phyloP scores from a whole-genome alignment of 1,139 yeast genomes.

The Zygosaccharomyces pseudobailii region DNA sequence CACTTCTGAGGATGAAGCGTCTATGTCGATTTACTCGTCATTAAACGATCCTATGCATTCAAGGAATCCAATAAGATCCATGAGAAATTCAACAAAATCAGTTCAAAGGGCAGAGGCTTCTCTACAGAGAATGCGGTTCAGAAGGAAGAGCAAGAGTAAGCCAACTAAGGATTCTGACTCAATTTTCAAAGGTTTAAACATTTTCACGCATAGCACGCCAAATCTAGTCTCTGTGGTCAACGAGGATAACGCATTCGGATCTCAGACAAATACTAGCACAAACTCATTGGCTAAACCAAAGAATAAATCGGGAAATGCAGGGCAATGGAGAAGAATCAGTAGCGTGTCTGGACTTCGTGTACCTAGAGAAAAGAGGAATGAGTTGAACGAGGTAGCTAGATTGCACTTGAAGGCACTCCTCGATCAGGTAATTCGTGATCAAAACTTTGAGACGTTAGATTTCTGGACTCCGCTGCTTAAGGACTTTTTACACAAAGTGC shows the following conservation, averaged over 20 bases:
- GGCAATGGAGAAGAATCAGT: constrained; percentile 21
- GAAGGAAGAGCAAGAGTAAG: constrained; percentile 51
- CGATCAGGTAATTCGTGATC: constrained; percentile 65
- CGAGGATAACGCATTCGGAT: constrained; percentile 19
- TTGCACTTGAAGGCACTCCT: constrained; percentile 35
- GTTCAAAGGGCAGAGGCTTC: constrained; percentile 66
- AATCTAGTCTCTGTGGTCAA: constrained; percentile 30
- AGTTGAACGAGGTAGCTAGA: constrained; percentile 35
- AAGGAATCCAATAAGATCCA: constrained; percentile 30
- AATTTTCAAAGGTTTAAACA: constrained; percentile 18
- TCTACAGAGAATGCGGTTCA: constrained; percentile 54
- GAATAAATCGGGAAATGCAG: constrained; percentile 4
- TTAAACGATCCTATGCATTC: constrained; percentile 33
- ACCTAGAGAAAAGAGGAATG: constrained; percentile 23
- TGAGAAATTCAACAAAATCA: constrained; percentile 42
- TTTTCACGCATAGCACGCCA: constrained; percentile 30
- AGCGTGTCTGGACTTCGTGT: constrained; percentile 16
- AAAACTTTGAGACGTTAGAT: constrained; percentile 52
- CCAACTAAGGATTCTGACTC: constrained; percentile 21
- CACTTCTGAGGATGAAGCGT: constrained; percentile 37
- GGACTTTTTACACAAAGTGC: constrained; percentile 43
- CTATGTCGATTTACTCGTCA: constrained; percentile 42
- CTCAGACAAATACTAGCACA: constrained; percentile 1
- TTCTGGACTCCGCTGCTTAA: constrained; percentile 51
- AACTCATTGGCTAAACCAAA: constrained; percentile 4